phyloP scores from a whole-genome alignment of 805 yeast genomes.

The Wickerhamomyces pijperi region DNA sequence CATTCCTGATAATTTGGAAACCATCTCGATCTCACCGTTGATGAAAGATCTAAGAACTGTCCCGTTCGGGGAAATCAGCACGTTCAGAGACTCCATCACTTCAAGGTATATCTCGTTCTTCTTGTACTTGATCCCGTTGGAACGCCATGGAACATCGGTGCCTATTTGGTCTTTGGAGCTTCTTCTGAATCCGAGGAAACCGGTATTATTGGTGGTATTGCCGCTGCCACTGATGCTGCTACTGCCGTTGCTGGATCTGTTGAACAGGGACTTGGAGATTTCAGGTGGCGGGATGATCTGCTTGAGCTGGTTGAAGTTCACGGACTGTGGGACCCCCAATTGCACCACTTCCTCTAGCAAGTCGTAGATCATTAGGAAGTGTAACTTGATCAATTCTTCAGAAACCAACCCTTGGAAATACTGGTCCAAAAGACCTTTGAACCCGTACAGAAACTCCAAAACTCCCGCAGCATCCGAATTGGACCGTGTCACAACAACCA shows the following conservation, averaged over 20 bases:
- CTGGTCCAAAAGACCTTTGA: conserved; percentile 41
- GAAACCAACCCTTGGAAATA: conserved; percentile 21
- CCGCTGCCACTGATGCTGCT: not conserved
- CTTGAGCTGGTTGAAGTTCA: conserved; percentile 37
- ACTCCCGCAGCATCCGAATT: conserved; percentile 77
- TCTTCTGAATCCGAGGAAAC: too few species aligned
- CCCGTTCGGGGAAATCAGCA: conserved; percentile 56
- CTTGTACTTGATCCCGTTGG: conserved; percentile 59
- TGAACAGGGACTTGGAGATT: conserved; percentile 2
- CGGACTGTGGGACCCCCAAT: conserved; percentile 65
- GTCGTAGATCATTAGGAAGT: conserved; percentile 65
- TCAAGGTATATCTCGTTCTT: conserved; percentile 72
- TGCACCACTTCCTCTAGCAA: conserved; percentile 66
- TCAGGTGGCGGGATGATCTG: conserved; percentile 21
- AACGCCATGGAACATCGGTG: conserved; percentile 49
- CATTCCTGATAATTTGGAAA: conserved; percentile 66
- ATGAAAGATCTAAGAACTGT: conserved; percentile 58
- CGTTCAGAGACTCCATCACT: conserved; percentile 64
- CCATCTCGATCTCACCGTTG: conserved; percentile 64
- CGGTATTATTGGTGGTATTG: not conserved
- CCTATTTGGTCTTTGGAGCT: too few species aligned
- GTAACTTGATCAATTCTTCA: conserved; percentile 46
- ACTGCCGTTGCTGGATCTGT: not conserved
- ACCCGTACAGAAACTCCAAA: conserved; percentile 64
- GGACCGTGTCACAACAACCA: conserved; percentile 82